Conservation (phyloP, 2,329 filamentous ascomycete species). For the Ascochyta lentis region DNA sequence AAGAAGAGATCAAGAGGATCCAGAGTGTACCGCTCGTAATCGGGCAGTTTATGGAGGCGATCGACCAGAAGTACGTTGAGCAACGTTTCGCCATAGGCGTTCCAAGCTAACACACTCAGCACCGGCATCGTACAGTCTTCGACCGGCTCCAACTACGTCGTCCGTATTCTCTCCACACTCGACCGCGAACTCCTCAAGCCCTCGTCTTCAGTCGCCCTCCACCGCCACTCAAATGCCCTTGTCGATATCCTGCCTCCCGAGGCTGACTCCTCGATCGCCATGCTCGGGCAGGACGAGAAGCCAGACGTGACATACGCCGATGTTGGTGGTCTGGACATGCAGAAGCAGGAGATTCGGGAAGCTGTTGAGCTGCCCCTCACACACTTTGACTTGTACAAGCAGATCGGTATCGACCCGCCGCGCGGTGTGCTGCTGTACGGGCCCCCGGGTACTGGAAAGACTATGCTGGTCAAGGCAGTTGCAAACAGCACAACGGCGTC, state of each 20-base stretch:
- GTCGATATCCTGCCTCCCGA: constrained; percentile 99
- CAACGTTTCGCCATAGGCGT: neutral
- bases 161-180: constrained; percentile 96
- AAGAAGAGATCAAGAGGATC: constrained; percentile 99
- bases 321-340: constrained; percentile 97
- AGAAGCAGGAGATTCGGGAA: constrained; percentile 99
- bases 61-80: constrained; percentile 87
- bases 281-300: constrained; percentile 96
- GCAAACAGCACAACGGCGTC: constrained; percentile 97
- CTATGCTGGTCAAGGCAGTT: constrained; percentile 97
- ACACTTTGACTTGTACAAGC: constrained; percentile 98
- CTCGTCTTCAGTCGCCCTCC: constrained; percentile 94
- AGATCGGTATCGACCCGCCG: constrained; percentile 98
- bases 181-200: constrained; percentile 98
- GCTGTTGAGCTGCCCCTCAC: constrained; percentile 96
- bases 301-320: constrained; percentile 98
- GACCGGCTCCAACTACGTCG: constrained; percentile 98
- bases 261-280: constrained; percentile 97
- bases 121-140: constrained; percentile 98
- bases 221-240: constrained; percentile 97
- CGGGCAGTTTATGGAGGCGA: constrained; percentile 99
- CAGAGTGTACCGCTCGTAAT: constrained; percentile 98
- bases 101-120: constrained; percentile 56
- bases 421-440: constrained; percentile 96
- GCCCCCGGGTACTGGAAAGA: constrained; percentile 94